A percentile compares a stretch with the other conserved stretches of the same genome.
These are phyloP conservation scores for Chlamydomonas sphaeroides DNA, from an alignment of 139 green algal species.

Conservation along the genomic window DNA sequence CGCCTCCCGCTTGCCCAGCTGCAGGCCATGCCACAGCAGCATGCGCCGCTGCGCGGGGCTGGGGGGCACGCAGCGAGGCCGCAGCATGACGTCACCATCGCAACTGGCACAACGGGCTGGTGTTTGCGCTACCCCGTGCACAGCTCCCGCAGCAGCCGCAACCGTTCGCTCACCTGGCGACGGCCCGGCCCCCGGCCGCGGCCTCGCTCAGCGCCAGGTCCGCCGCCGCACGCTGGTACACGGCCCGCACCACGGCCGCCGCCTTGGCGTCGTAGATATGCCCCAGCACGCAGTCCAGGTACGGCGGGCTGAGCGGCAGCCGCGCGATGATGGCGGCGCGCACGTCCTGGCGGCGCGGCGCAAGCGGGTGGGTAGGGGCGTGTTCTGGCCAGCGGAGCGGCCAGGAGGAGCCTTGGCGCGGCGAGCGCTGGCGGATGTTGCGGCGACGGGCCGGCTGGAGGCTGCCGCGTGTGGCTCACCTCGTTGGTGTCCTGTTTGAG, in stretches of 20 bases:
- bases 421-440: too few species aligned
- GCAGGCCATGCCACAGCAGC: conserved; percentile 29
- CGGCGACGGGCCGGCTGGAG: too few species aligned
- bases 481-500: too few species aligned
- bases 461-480: too few species aligned
- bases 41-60: neutral
- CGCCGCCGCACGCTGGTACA: neutral
- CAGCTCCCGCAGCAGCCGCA: neutral
- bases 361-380: too few species aligned
- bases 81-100: neutral
- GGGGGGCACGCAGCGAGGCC: neutral
- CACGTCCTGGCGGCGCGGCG: neutral
- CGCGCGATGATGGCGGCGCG: neutral
- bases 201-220: neutral
- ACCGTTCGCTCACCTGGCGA: neutral
- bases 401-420: too few species aligned
- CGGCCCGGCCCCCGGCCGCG: too few species aligned
- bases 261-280: neutral
- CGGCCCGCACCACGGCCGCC: neutral
- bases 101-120: neutral
- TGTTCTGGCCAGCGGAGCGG: too few species aligned
- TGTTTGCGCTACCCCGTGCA: too few species aligned
- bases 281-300: neutral
- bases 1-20: too few species aligned
- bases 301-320: neutral